phyloP scores from a whole-genome alignment of 306 rosid species.

The Rosa rugosa region DNA sequence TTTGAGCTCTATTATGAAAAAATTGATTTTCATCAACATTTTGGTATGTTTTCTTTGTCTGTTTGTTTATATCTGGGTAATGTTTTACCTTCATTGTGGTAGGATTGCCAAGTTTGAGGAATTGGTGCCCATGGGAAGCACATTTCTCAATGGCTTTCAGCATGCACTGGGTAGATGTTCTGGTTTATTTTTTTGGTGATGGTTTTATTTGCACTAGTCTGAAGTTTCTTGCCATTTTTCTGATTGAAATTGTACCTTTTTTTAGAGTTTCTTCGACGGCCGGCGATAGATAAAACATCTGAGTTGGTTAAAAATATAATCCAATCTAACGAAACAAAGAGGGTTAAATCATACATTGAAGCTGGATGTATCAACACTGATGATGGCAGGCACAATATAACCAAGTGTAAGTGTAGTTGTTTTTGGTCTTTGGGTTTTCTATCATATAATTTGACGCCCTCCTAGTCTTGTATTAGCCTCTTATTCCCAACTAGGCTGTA shows the following conservation, averaged over 20 bases:
- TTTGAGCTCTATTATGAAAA: neutral
- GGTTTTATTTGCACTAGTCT: conserved; percentile 3
- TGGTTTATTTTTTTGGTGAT: conserved; percentile 6
- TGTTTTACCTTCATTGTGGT: conserved; percentile 27
- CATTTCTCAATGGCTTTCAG: conserved; percentile 58
- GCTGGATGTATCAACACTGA: conserved; percentile 57
- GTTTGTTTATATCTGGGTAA: neutral
- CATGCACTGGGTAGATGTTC: conserved; percentile 66
- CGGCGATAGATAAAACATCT: conserved; percentile 50
- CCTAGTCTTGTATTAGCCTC: neutral
- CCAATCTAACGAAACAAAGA: conserved; percentile 52
- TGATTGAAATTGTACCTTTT: conserved; percentile 2
- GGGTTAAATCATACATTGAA: conserved; percentile 57
- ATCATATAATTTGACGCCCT: neutral
- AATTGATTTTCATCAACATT: neutral
- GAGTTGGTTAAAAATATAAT: conserved; percentile 50
- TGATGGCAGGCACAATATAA: conserved; percentile 42
- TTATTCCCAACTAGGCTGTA: neutral
- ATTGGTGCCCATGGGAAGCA: conserved; percentile 55
- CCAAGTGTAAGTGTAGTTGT: conserved; percentile 41
- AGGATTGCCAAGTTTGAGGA: conserved; percentile 69
- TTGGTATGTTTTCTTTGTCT: neutral
- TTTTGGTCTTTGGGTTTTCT: neutral
- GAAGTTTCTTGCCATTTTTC: conserved; percentile 5
- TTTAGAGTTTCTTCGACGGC: conserved; percentile 65